Base-by-base conservation (phyloP, 2,329 filamentous ascomycete genomes). In the Alternaria burnsii region DNA sequence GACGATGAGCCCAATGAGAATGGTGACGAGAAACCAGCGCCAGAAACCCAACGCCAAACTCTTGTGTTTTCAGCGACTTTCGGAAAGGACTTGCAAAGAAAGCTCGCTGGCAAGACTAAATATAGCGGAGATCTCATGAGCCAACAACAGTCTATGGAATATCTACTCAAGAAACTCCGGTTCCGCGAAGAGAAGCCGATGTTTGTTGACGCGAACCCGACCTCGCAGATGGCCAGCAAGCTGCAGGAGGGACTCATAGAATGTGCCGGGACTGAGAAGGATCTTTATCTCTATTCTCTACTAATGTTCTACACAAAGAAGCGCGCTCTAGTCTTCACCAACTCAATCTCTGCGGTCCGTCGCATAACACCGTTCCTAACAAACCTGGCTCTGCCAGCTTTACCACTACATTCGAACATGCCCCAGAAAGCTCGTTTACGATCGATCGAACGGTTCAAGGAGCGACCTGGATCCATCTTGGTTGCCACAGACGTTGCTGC, bases 21-120 rank as follows among this genome's bases (percentile, higher is more conserved):
- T 0, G 61, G 59, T 3, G 57, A 68, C 28, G 47, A 58, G 3
- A 56, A 60, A 4, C 59, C 58, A 9, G 32, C 46, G 5, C 59
- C 59, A 7, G 61, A 78, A 11, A 75, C 82, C 42, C 73, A 86
- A 16, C 84, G 94, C 41, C 95, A 99, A 75, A 98, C 94, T 0
- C 86, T 99, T 0, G 93, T 99, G 20, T 99, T 99, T 78, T 98
- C 95, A 0, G 95, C 95, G 0, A 99, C 95, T 0, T 97, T 99
- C 78, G 91, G 97, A 75, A 94, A 94, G 73, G 89, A 90, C 0
- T 81, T 99, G 30, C 94, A 98, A 76, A 92, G 94, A 70, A 98
- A 97, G 77, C 85, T 99, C 12, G 88, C 91, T 1, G 91, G 92
- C 26, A 77, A 76, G 52, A 65, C 59, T 16, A 96, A 87, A 58